Percentiles rank a stretch among this genome's conserved stretches.
Evolutionary conservation across 2,329 filamentous ascomycete genomes (phyloP).

Genomic region (Apiospora phragmitis): DNA sequence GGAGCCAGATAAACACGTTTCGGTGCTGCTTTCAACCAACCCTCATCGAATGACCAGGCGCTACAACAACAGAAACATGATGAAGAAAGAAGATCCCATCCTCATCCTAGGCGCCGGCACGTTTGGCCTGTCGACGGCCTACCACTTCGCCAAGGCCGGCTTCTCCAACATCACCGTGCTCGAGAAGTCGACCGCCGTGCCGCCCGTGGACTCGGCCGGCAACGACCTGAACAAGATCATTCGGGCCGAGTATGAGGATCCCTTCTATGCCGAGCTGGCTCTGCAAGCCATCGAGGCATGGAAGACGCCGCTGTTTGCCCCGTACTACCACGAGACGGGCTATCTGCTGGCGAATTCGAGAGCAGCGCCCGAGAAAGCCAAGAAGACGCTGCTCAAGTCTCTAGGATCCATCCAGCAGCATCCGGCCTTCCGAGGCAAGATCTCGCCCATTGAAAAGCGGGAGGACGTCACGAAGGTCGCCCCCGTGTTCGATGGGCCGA

Average conservation of each 20-base stretch:
- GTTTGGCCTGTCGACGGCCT: slow-evolving; percentile 67
- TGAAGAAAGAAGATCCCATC: slow-evolving; percentile 3
- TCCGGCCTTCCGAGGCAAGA: slow-evolving; percentile 39
- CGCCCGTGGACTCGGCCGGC: slow-evolving; percentile 57
- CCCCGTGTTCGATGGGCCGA: slow-evolving; percentile 49
- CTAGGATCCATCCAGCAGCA: slow-evolving; percentile 40
- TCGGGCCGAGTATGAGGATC: slow-evolving; percentile 67
- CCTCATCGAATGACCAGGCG: background rate
- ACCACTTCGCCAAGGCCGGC: slow-evolving; percentile 54
- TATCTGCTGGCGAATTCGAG: slow-evolving; percentile 30
- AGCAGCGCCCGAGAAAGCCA: slow-evolving; percentile 39
- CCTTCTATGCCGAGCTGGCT: slow-evolving; percentile 63
- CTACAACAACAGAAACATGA: slow-evolving; percentile 18
- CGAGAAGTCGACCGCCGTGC: slow-evolving; percentile 52
- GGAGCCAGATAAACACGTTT: background rate
- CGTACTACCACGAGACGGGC: slow-evolving; percentile 51
- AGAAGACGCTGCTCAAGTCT: slow-evolving; percentile 44
- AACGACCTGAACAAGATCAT: slow-evolving; percentile 76
- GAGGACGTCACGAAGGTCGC: slow-evolving; percentile 42
- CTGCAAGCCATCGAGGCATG: slow-evolving; percentile 65
- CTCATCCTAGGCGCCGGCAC: slow-evolving; percentile 66
- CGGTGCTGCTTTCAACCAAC: background rate
- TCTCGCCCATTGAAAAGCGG: slow-evolving; percentile 36
- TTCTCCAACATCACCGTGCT: slow-evolving; percentile 59
- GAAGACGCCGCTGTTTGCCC: slow-evolving; percentile 42